A percentile compares a stretch with the other conserved stretches of the same genome.
These are phyloP conservation scores for Gracilaria gracilis DNA, from an alignment of 23 red algal species.

Conservation along the genomic window DNA sequence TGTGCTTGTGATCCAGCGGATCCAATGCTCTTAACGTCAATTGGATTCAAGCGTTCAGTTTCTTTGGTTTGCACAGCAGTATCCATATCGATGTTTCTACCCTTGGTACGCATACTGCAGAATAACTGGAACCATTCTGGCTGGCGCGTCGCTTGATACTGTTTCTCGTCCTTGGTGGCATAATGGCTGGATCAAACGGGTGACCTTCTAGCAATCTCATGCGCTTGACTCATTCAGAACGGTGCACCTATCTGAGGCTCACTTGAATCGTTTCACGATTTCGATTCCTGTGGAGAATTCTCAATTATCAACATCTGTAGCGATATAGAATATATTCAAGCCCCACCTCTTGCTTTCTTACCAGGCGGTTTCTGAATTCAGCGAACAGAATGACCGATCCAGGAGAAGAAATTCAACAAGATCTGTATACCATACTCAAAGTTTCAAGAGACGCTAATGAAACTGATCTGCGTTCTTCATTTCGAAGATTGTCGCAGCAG, in stretches of 20 bases:
- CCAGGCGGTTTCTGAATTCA: neutral
- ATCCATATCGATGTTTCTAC: neutral
- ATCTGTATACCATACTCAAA: constrained; percentile 83
- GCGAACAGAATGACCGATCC: constrained; percentile 10
- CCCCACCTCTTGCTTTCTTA: neutral
- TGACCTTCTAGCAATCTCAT: too few species aligned
- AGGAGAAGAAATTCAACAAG: neutral
- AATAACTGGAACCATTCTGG: too few species aligned
- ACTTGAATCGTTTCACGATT: neutral
- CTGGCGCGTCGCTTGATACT: too few species aligned
- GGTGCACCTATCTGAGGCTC: neutral
- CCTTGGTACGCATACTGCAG: neutral
- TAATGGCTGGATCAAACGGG: too few species aligned
- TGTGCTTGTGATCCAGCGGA: too few species aligned
- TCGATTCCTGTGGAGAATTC: neutral
- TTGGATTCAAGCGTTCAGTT: too few species aligned
- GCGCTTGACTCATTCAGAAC: too few species aligned
- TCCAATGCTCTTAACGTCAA: too few species aligned
- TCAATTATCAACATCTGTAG: neutral
- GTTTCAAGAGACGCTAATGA: constrained; percentile 64
- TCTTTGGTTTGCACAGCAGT: too few species aligned
- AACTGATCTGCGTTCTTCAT: constrained; percentile 79
- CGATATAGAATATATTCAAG: neutral
- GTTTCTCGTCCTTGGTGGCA: too few species aligned
- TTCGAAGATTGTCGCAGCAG: constrained; percentile 77